Evolutionary conservation across 106 monocot genomes (phyloP).

Genomic region (Dioscorea alata): DNA sequence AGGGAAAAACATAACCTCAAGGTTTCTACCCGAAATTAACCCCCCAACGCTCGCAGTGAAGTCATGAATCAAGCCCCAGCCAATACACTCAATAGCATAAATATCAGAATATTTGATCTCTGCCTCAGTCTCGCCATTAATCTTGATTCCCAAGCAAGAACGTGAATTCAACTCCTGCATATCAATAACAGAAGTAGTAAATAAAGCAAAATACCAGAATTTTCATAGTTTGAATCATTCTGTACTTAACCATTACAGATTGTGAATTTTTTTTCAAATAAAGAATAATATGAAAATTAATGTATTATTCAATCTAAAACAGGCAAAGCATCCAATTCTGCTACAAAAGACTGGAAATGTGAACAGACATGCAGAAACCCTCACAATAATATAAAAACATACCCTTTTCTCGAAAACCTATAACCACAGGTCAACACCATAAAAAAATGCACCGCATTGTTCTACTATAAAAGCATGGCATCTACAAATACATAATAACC

Average conservation of each 20-base stretch:
- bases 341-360: too few species aligned
- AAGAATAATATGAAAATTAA: not conserved
- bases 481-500: too few species aligned
- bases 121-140: conserved; percentile 24
- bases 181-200: not conserved
- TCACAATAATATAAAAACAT: too few species aligned
- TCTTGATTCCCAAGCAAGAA: conserved; percentile 41
- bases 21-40: conserved; percentile 13
- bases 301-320: not conserved
- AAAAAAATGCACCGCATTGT: too few species aligned
- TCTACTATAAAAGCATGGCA: too few species aligned
- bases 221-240: too few species aligned
- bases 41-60: conserved; percentile 12
- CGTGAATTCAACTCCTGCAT: not conserved
- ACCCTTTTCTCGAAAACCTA: too few species aligned
- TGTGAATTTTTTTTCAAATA: not conserved
- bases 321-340: too few species aligned
- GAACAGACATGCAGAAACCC: too few species aligned
- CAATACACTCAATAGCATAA: conserved; percentile 64
- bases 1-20: conserved; percentile 20
- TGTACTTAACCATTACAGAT: not conserved
- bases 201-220: not conserved
- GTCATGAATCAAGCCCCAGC: conserved; percentile 37
- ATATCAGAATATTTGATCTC: conserved; percentile 62
- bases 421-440: too few species aligned